Evolutionary conservation across 371 early-diverging fungal genomes (phyloP).

Genomic region (Mucor piriformis): DNA sequence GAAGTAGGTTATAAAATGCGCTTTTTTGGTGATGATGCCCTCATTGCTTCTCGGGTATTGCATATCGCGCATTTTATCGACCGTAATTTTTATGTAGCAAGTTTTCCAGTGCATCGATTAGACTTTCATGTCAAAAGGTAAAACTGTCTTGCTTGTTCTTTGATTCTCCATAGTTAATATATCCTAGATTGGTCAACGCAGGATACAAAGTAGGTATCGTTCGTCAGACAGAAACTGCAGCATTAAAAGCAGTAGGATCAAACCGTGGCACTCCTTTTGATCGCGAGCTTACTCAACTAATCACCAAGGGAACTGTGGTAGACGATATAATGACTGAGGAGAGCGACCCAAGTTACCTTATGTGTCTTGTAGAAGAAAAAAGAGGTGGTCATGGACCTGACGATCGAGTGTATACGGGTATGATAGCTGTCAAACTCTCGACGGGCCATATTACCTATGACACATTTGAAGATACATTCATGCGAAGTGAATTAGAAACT

Average conservation of each 20-base stretch:
- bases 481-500: constrained; percentile 79
- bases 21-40: constrained; percentile 81
- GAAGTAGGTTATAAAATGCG: constrained; percentile 92
- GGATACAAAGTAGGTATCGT: constrained; percentile 89
- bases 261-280: constrained; percentile 77
- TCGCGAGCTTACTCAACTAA: constrained; percentile 74
- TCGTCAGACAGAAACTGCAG: constrained; percentile 86
- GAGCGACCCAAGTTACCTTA: constrained; percentile 45
- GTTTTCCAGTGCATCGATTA: constrained; percentile 79
- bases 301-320: constrained; percentile 80
- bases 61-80: constrained; percentile 79
- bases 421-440: constrained; percentile 69
- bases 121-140: constrained; percentile 76
- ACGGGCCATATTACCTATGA: constrained; percentile 82
- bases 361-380: constrained; percentile 63
- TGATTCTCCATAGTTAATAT: too few relatives aligned
- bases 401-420: constrained; percentile 50
- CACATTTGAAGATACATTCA: constrained; percentile 68
- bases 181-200: constrained; percentile 67
- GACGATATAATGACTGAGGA: constrained; percentile 61
- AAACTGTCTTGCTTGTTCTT: not conserved
- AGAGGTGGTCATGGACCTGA: constrained; percentile 53
- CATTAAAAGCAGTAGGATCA: constrained; percentile 77
- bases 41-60: constrained; percentile 69
- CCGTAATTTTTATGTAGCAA: constrained; percentile 79